Percentiles rank a stretch among this genome's conserved stretches.
These are phyloP conservation scores for Boletus subcaerulescens DNA, from an alignment of 768 basidiomycete species.

Conservation along the genomic window DNA sequence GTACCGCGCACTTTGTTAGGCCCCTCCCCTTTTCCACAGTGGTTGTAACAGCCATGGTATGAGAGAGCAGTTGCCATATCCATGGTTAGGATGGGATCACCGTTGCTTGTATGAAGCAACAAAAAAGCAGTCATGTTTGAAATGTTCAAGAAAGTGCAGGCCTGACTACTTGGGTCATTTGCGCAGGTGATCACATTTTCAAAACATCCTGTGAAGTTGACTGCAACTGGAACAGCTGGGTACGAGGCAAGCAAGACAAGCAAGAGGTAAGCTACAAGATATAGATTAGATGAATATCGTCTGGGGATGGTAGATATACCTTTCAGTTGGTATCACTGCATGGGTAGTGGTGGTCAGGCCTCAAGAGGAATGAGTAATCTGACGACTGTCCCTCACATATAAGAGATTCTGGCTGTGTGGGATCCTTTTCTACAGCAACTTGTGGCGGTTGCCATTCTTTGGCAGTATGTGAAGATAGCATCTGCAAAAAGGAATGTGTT, in stretches of 20 bases:
- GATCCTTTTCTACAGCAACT: too few relatives aligned
- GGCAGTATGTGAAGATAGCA: too few relatives aligned
- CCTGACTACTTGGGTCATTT: not conserved
- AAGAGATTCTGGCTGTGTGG: too few relatives aligned
- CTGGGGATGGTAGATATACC: not conserved
- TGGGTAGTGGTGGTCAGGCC: not conserved
- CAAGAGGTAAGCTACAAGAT: not conserved
- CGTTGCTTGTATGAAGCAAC: constrained; percentile 10
- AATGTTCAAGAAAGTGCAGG: constrained; percentile 4
- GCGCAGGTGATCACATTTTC: not conserved
- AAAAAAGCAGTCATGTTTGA: constrained; percentile 11
- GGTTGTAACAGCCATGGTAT: not conserved
- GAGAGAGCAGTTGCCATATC: constrained; percentile 9
- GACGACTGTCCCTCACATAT: too few relatives aligned
- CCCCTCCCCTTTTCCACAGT: constrained; percentile 13
- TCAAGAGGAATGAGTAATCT: too few relatives aligned
- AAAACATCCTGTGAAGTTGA: constrained; percentile 14
- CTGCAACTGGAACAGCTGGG: not conserved
- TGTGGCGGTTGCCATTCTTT: too few relatives aligned
- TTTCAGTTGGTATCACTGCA: constrained; percentile 1
- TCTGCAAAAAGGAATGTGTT: too few relatives aligned
- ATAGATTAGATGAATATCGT: not conserved
- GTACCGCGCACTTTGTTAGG: too few relatives aligned
- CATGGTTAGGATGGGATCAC: not conserved
- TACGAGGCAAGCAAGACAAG: not conserved